Conservation (phyloP, 805 yeast species). For the Nakazawaea peltata region DNA sequence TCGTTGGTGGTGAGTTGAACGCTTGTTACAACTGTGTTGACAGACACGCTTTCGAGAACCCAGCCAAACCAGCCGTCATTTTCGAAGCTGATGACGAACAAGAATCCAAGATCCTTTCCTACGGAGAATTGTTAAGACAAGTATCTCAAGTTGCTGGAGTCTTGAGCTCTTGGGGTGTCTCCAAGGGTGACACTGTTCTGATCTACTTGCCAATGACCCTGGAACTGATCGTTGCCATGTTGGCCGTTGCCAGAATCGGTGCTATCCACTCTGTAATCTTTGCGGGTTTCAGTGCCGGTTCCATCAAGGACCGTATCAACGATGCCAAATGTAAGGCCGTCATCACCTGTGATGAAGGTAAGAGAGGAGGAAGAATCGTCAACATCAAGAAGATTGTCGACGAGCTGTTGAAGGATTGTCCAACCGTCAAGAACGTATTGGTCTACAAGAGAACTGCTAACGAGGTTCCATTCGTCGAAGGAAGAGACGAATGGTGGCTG, state of each 20-base stretch:
- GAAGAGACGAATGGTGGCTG: constrained; percentile 95
- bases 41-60: constrained; percentile 85
- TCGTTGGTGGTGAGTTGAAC: constrained; percentile 84
- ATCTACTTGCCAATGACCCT: constrained; percentile 97
- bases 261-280: constrained; percentile 94
- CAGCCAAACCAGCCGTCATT: constrained; percentile 76
- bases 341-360: constrained; percentile 92
- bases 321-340: constrained; percentile 84
- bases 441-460: constrained; percentile 87
- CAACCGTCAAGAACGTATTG: constrained; percentile 71
- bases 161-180: constrained; percentile 76
- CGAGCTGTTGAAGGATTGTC: constrained; percentile 76
- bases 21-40: constrained; percentile 94
- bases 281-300: constrained; percentile 94
- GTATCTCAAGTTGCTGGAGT: constrained; percentile 85
- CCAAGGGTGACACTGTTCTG: constrained; percentile 94
- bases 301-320: constrained; percentile 80
- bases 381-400: constrained; percentile 92
- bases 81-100: constrained; percentile 91
- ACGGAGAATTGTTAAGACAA: constrained; percentile 76
- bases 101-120: constrained; percentile 68
- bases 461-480: constrained; percentile 63
- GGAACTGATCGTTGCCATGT: constrained; percentile 88
- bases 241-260: constrained; percentile 90
- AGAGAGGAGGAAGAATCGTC: constrained; percentile 91